Conservation (phyloP, 768 basidiomycete species). For the Vishniacozyma victoriae region DNA sequence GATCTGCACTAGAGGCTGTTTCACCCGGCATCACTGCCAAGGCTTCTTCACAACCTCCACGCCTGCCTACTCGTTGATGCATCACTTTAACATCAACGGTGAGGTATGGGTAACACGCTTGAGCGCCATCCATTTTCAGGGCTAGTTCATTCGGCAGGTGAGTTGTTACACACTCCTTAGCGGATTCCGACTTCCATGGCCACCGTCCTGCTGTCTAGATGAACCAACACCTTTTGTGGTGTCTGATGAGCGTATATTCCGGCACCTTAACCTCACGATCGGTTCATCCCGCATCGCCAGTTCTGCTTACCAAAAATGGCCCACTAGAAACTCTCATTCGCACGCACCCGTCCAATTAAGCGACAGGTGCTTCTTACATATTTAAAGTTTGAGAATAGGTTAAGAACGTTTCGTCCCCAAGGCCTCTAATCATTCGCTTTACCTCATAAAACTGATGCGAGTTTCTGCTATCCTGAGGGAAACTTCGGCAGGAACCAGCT, state of each 20-base stretch:
- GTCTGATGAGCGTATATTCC: slow-evolving; percentile 73
- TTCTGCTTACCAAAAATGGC: slow-evolving; percentile 70
- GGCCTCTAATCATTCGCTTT: slow-evolving; percentile 80
- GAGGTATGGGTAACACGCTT: slow-evolving; percentile 80
- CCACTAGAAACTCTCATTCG: slow-evolving; percentile 67
- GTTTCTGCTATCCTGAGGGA: slow-evolving; percentile 69
- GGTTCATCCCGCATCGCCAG: slow-evolving; percentile 68
- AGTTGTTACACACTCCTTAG: slow-evolving; percentile 85
- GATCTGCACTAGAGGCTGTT: slow-evolving; percentile 79
- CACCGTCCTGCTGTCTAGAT: slow-evolving; percentile 83
- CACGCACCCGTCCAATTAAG: slow-evolving; percentile 48
- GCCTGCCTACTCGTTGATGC: slow-evolving; percentile 57
- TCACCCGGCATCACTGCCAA: slow-evolving; percentile 67
- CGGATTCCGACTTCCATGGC: slow-evolving; percentile 79
- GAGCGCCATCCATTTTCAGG: slow-evolving; percentile 87
- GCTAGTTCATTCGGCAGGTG: slow-evolving; percentile 86
- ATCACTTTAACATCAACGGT: slow-evolving; percentile 62
- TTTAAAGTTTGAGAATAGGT: slow-evolving; percentile 73
- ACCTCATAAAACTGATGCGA: slow-evolving; percentile 57
- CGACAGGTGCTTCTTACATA: slow-evolving; percentile 57
- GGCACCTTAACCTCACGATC: slow-evolving; percentile 61
- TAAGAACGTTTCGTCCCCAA: slow-evolving; percentile 82
- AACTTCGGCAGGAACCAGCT: slow-evolving; percentile 89
- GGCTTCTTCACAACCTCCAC: slow-evolving; percentile 75
- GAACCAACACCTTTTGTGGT: slow-evolving; percentile 81